Base-by-base conservation (phyloP, 2,329 filamentous ascomycete genomes). In the Kalaharituber pfeilii region DNA sequence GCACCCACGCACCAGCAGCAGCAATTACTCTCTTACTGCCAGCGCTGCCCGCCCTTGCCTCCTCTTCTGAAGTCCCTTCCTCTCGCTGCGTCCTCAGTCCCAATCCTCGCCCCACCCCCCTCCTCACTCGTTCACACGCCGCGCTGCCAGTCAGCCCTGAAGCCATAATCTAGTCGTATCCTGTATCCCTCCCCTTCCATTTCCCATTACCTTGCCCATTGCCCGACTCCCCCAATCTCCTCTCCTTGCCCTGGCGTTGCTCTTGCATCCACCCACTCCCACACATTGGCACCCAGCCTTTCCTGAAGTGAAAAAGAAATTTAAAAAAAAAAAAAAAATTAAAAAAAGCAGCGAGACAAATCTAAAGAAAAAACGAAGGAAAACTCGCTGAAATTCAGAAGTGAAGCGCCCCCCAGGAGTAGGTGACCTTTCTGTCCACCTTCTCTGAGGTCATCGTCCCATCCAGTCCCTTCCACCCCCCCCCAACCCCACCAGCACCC, bases 331-430 rank as follows among this genome's bases (percentile, higher is more conserved):
- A 44, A 52, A 50, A 50, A 55, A 53, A 49, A 53, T 22, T 42
- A 52, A 55, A 50, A 57, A 55, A 36, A 45, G 27, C 36, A 30
- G 33, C 53, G 45, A 25, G 18, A 50, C 52, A 53, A 53, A 29
- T 50, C 51, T 50, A 25, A 55, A 53, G 50, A 28, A 26, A 9
- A 39, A 39, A 36, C 30, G 9, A 9, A 9, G n/a, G 9, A 9
- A 36, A 36, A n/a, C 30, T 36, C n/a, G 9, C 30, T 36, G 30
- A 9, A 9, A 9, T n/a, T 36, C 30, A n/a, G 30, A 9, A 9
- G 9, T 9, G 30, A 36, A 9, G 9, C n/a, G 9, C n/a, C 9
- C n/a, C n/a, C 30, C 30, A 36, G 9, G 30, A 9, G 9, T 36
- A n/a, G n/a, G 9, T n/a, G n/a, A 9, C 30, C 30, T 36, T n/a